Evolutionary conservation across 768 basidiomycete genomes (phyloP), one percentile per base, ranked within the genome.

Genomic region (Agrocybe pediades): DNA sequence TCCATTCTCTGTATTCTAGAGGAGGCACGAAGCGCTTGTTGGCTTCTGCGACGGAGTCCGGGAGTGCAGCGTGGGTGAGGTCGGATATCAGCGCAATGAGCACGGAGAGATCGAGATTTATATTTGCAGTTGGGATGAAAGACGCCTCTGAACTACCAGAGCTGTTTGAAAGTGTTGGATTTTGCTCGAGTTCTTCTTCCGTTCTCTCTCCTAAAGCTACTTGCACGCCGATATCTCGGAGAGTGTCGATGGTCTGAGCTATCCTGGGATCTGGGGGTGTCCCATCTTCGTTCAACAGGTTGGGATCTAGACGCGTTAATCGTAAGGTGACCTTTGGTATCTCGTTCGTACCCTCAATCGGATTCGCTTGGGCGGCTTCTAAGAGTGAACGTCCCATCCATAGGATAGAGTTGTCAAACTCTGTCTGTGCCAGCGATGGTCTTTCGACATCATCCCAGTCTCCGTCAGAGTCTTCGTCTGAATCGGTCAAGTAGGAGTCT

Each of bases 81-180:
- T 92, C 91, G 9, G 90, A 92, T 40, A 90, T 79, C 24, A 95
- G 78, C 0, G 94, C 92, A 49, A 96, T 88, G 42, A 96, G 79
- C 1, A 89, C 78, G 0, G 91, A 94, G 9, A 96, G 76, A 64
- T 96, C 94, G 27, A 95, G 79, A 58, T 93, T 90, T 68, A 96
- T 76, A 44, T 77, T 71, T 6, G 61, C 60, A 0, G 88, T 89
- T 1, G 87, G 88, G 9, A 65, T 51, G 30, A 79, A 65, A 42
- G 64, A 56, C 15, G 62, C 21, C 2, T 64, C 33, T 11, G 57
- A 46, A 17, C 49, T 26, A 1, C 19, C 59, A 26, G 36, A 50
- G 30, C 15, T 63, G 20, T 39, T 27, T 21, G 47, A 13, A 26
- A 42, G 24, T 27, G 46, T 27, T 21, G 13, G 19, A 41, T 43